Evolutionary conservation across 75 land plant species (phyloP).

Genomic region (Ceratopteris richardii): DNA sequence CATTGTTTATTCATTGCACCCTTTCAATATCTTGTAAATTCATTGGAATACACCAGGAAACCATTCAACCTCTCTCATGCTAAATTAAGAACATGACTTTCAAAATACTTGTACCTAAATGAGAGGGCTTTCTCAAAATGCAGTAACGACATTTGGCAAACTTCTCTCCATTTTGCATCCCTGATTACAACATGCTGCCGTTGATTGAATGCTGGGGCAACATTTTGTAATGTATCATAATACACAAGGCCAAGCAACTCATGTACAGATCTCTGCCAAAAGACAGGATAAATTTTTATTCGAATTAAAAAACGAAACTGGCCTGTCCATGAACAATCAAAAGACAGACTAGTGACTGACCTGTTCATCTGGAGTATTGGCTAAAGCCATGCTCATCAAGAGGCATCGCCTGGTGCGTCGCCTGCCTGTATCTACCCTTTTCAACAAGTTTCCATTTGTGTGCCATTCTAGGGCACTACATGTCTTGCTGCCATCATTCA

Average conservation of each 20-base stretch:
- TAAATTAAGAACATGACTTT: too few relatives aligned
- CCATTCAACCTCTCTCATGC: too few relatives aligned
- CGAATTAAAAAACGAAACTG: constrained; percentile 6
- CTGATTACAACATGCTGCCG: constrained; percentile 56
- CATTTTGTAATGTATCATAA: constrained; percentile 95
- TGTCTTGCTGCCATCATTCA: constrained; percentile 97
- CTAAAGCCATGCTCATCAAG: constrained; percentile 78
- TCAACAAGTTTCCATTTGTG: constrained; percentile 46
- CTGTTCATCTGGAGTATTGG: constrained; percentile 66
- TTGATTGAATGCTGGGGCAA: constrained; percentile 91
- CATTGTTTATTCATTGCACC: too few relatives aligned
- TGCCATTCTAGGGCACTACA: constrained; percentile 77
- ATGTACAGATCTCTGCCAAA: constrained; percentile 72
- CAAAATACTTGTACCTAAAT: constrained; percentile 59
- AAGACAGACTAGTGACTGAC: constrained; percentile 20
- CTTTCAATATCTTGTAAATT: too few relatives aligned
- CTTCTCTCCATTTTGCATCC: constrained; percentile 60
- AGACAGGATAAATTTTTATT: not conserved
- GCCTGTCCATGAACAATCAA: not conserved
- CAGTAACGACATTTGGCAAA: constrained; percentile 64
- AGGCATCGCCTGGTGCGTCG: constrained; percentile 82
- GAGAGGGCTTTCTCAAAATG: constrained; percentile 83
- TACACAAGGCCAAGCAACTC: constrained; percentile 92
- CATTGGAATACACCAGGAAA: too few relatives aligned
- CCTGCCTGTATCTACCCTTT: constrained; percentile 83